Conservation (phyloP, 1,139 yeast species). For the Magnusiomyces suaveolens region DNA sequence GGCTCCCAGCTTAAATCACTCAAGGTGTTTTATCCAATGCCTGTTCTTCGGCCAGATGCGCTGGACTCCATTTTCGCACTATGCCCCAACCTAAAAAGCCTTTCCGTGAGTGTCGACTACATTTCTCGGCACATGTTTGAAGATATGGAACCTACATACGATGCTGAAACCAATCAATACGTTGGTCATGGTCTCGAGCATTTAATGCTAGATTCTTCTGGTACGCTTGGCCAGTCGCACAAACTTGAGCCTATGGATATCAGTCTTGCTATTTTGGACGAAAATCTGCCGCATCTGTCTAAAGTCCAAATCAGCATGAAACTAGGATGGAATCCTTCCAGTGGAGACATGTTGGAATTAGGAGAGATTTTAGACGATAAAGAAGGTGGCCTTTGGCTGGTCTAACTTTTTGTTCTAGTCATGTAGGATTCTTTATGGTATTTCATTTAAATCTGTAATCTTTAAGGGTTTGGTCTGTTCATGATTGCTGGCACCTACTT, state of each 20-base stretch:
- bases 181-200: slow-evolving; percentile 50
- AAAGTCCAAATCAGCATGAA: slow-evolving; percentile 61
- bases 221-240: slow-evolving; percentile 74
- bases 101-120: slow-evolving; percentile 75
- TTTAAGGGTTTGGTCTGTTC: too few relatives aligned
- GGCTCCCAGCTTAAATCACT: slow-evolving; percentile 58
- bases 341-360: slow-evolving; percentile 57
- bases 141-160: slow-evolving; percentile 25
- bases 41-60: slow-evolving; percentile 57
- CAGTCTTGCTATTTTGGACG: slow-evolving; percentile 73
- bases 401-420: slow-evolving; percentile 11
- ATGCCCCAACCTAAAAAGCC: slow-evolving; percentile 59
- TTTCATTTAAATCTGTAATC: not conserved
- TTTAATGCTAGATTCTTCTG: slow-evolving; percentile 72
- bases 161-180: slow-evolving; percentile 17
- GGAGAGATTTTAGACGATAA: slow-evolving; percentile 35
- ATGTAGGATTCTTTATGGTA: not conserved
- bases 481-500: too few relatives aligned
- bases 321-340: slow-evolving; percentile 78
- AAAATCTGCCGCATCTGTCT: slow-evolving; percentile 57
- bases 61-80: slow-evolving; percentile 61
- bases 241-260: slow-evolving; percentile 82
- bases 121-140: slow-evolving; percentile 41
- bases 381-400: slow-evolving; percentile 30
- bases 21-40: slow-evolving; percentile 80